Base-by-base conservation (phyloP, 2,329 filamentous ascomycete genomes). In the Onygenales sp. region DNA sequence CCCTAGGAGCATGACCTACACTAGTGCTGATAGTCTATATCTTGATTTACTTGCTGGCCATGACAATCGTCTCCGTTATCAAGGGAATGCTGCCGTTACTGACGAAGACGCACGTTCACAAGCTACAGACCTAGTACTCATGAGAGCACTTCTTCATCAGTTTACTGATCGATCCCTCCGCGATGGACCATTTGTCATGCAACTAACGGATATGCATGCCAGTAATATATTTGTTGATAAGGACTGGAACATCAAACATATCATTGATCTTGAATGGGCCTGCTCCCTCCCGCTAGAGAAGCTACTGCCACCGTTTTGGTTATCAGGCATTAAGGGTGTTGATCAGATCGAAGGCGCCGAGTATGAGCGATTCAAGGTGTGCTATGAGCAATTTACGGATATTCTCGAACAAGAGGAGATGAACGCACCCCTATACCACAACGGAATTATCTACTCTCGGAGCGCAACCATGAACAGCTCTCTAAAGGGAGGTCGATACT, bases 191-290 rank as follows among this genome's bases (percentile, higher is more conserved):
- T 72, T 69, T 54, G 55, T 66, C 43, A 59, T 64, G 53, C 57
- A 54, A 3, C 58, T 73, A n/a, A 71, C 67, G n/a, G 70, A 73
- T 53, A 55, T 74, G 13, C 66, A 72, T 46, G 21, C 13, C 11
- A 50, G 50, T 35, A 58, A 56, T 32, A 54, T 58, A 2, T 47
- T 56, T 38, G 51, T 57, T 47, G 56, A 57, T 48, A 53, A 64
- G 7, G 56, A 69, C 13, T 69, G 68, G 65, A 61, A 69, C 56
- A 61, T 71, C 48, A 69, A 54, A 43, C 57, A 54, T 31, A 53
- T 70, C 11, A 65, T 71, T 54, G 66, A 71, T 45, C 57, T 71
- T 13, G 67, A 70, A 58, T 69, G 63, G 60, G 61, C 63, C 43
- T 68, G 62, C 54, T 63, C 63, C 2, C 59, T 62, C 1, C 68